Evolutionary conservation across 2,329 filamentous ascomycete genomes (phyloP).

Genomic region (Paracorniculantispora psalliotae): DNA sequence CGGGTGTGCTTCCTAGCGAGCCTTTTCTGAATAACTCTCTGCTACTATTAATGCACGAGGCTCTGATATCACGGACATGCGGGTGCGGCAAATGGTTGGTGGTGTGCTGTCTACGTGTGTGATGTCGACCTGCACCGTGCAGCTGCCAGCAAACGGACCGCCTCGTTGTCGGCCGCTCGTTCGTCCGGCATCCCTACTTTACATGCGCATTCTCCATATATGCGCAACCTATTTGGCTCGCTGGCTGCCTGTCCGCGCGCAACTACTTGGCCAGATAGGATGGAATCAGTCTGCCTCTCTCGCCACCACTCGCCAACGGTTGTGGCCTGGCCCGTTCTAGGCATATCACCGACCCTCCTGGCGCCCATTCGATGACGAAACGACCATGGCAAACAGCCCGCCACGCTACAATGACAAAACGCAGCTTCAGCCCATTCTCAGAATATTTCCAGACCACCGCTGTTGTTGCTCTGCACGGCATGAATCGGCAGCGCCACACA

Average conservation of each 20-base stretch:
- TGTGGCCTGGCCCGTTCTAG: too few relatives aligned
- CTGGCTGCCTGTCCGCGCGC: not conserved
- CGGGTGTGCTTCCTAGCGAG: not conserved
- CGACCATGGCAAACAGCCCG: not conserved
- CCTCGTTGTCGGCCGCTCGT: not conserved
- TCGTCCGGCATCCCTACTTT: not conserved
- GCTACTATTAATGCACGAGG: not conserved
- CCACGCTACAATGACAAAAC: not conserved
- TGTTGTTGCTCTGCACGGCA: not conserved
- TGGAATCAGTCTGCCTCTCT: not conserved
- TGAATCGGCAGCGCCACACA: not conserved
- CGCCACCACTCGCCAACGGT: too few relatives aligned
- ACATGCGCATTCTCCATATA: not conserved
- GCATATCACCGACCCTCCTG: not conserved
- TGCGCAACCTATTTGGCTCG: not conserved
- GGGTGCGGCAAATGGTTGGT: not conserved
- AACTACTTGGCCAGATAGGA: not conserved
- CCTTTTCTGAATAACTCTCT: not conserved
- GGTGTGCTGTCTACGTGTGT: not conserved
- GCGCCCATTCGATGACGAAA: not conserved
- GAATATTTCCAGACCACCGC: not conserved
- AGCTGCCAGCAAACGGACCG: conserved; percentile 11
- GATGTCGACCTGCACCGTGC: not conserved
- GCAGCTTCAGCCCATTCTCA: not conserved
- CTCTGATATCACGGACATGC: not conserved